These are phyloP conservation scores for Saccharomycopsis olivae DNA, from an alignment of 805 yeast species.

Conservation along the genomic window DNA sequence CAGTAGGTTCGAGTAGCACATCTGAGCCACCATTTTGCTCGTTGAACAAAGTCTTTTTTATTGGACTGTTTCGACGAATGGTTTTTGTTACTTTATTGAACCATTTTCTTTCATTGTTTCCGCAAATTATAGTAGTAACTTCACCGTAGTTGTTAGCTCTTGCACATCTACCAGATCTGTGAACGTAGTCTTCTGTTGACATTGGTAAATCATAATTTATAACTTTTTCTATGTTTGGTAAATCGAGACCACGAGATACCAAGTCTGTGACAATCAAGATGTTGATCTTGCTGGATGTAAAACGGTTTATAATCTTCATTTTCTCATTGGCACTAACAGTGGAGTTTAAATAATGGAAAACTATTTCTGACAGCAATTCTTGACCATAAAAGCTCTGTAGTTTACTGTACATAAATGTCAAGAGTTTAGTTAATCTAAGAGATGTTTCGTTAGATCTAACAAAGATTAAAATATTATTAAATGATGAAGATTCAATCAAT, in stretches of 20 bases:
- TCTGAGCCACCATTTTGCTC: no score
- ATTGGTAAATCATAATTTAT: constrained; percentile 86
- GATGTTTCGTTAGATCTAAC: constrained; percentile 79
- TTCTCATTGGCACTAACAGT: constrained; percentile 45
- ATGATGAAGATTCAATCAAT: constrained; percentile 29
- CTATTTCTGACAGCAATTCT: constrained; percentile 19
- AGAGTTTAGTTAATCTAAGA: constrained; percentile 59
- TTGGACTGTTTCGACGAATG: constrained; percentile 39
- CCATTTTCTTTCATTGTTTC: constrained; percentile 71
- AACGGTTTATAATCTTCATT: constrained; percentile 45
- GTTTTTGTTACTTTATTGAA: constrained; percentile 37
- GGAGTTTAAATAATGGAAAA: constrained; percentile 44
- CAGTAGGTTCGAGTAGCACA: no score
- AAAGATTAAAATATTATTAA: constrained; percentile 44
- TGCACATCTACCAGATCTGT: constrained; percentile 95
- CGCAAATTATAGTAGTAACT: constrained; percentile 65
- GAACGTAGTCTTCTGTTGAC: constrained; percentile 86
- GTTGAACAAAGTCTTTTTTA: no score
- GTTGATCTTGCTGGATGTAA: constrained; percentile 41
- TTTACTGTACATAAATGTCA: constrained; percentile 32
- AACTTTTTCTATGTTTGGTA: constrained; percentile 58
- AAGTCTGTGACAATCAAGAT: constrained; percentile 76
- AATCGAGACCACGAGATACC: constrained; percentile 92
- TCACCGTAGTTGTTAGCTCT: constrained; percentile 76
- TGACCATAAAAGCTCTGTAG: constrained; percentile 13